A percentile compares a stretch with the other conserved stretches of the same genome.
Evolutionary conservation across 169 alveolate species (phyloP).

Genomic region (Plasmodium relictum): DNA sequence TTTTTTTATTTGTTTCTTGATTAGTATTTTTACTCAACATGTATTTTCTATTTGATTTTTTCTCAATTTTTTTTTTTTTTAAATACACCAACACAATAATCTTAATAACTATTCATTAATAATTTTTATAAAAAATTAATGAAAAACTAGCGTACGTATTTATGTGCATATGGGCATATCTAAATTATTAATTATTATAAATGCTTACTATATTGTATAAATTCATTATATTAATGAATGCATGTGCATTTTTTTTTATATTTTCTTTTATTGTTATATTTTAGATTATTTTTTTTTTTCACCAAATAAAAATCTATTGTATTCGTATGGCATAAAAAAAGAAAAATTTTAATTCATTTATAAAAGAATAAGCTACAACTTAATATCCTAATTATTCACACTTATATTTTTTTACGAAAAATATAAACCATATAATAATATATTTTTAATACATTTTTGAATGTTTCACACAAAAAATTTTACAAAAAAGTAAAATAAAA

Average conservation of each 20-base stretch:
- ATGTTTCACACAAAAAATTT: constrained; percentile 3
- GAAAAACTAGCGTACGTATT: background rate
- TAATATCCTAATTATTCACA: constrained; percentile 2
- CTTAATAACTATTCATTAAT: too few relatives aligned
- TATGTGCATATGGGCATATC: background rate
- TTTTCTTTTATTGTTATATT: background rate
- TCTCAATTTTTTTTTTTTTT: constrained; percentile 9
- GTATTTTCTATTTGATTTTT: background rate
- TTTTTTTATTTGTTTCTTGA: background rate
- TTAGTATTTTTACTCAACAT: background rate
- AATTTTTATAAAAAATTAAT: too few relatives aligned
- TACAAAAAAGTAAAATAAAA: background rate
- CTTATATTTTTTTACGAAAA: constrained; percentile 3
- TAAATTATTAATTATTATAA: background rate
- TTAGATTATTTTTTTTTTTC: background rate
- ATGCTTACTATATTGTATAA: background rate
- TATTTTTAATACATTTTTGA: constrained; percentile 4
- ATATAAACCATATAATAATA: background rate
- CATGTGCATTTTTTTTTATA: constrained; percentile 9
- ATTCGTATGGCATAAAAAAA: background rate
- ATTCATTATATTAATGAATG: background rate
- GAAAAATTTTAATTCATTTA: background rate
- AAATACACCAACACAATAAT: background rate
- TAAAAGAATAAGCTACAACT: constrained; percentile 1
- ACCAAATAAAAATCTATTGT: background rate